These are phyloP conservation scores for Sporothrix sp. DNA, from an alignment of 2,329 filamentous ascomycete species.

Conservation along the genomic window DNA sequence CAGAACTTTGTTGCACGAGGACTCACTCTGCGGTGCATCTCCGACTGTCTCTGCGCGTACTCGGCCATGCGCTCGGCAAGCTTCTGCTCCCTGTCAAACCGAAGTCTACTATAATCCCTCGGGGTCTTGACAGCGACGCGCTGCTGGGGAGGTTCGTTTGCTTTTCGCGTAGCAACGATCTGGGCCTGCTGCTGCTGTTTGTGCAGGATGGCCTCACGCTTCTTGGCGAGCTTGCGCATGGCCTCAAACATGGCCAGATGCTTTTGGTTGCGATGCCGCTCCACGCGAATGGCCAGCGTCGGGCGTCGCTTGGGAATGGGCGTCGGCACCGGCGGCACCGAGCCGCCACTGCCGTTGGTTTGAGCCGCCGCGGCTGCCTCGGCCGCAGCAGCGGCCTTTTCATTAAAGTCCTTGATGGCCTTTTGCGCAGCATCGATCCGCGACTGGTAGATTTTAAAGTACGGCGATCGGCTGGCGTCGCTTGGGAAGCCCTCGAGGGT, in stretches of 20 bases:
- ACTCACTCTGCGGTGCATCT: slow-evolving; percentile 47
- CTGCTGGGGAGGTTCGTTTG: slow-evolving; percentile 51
- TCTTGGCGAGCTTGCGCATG: slow-evolving; percentile 92
- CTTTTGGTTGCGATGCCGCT: slow-evolving; percentile 75
- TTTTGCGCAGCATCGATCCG: slow-evolving; percentile 52
- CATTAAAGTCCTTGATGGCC: slow-evolving; percentile 43
- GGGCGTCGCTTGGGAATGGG: slow-evolving; percentile 52
- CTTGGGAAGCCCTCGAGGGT: slow-evolving; percentile 79
- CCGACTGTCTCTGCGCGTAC: slow-evolving; percentile 51
- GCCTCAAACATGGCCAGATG: slow-evolving; percentile 84
- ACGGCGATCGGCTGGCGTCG: slow-evolving; percentile 91
- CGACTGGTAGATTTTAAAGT: slow-evolving; percentile 67
- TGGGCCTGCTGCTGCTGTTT: slow-evolving; percentile 78
- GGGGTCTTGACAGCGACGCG: slow-evolving; percentile 60
- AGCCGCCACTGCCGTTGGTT: slow-evolving; percentile 20
- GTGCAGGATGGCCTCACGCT: slow-evolving; percentile 72
- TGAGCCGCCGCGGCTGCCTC: slow-evolving; percentile 23
- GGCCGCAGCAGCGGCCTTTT: slow-evolving; percentile 32
- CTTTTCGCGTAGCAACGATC: slow-evolving; percentile 72
- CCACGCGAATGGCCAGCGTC: slow-evolving; percentile 74
- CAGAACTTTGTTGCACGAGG: too few relatives aligned
- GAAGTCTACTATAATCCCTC: slow-evolving; percentile 80
- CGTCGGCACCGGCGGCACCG: slow-evolving; percentile 24
- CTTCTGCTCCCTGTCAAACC: slow-evolving; percentile 73
- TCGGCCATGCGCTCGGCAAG: slow-evolving; percentile 50